phyloP scores from a whole-genome alignment of 176 grass and related monocot genomes.

The Calamus simplicifolius region DNA sequence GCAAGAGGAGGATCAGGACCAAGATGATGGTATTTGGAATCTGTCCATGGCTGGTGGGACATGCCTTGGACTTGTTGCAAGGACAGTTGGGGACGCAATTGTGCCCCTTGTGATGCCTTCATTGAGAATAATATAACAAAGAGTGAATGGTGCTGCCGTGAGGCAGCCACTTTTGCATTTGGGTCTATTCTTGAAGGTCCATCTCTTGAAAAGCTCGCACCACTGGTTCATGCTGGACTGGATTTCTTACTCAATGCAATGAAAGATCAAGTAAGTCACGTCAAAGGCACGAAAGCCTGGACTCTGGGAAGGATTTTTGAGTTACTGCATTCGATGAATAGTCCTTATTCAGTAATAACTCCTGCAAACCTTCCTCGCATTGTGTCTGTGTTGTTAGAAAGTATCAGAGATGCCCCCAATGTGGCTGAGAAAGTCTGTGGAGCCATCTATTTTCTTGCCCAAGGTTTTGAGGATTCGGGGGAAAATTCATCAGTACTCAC shows the following conservation, averaged over 20 bases:
- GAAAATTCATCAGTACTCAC: too few species aligned
- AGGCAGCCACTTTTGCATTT: conserved; percentile 95
- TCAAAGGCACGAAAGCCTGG: conserved; percentile 90
- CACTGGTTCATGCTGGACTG: conserved; percentile 49
- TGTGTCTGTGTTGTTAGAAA: too few species aligned
- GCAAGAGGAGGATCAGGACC: conserved; percentile 90
- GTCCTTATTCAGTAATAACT: too few species aligned
- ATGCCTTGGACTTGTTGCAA: conserved; percentile 70
- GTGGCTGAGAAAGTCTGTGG: too few species aligned
- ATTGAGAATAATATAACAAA: conserved; percentile 72
- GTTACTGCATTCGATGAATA: too few species aligned
- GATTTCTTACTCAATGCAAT: conserved; percentile 76
- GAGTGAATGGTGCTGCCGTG: conserved; percentile 57
- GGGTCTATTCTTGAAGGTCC: conserved; percentile 95
- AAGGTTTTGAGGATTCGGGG: too few species aligned
- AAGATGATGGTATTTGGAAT: conserved; percentile 79
- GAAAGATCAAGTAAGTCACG: conserved; percentile 68
- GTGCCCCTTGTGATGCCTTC: conserved; percentile 75
- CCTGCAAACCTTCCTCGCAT: too few species aligned
- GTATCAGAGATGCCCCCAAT: too few species aligned
- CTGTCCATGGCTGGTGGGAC: conserved; percentile 68
- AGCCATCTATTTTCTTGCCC: too few species aligned
- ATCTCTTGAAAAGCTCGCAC: conserved; percentile 61
- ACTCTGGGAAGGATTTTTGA: conserved; percentile 90
- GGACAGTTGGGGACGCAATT: conserved; percentile 66